Evolutionary conservation across 1,284 basidiomycete species (phyloP), one percentile per base, ranked within the genome.

Genomic region (Sanguinoderma infundibulare): DNA sequence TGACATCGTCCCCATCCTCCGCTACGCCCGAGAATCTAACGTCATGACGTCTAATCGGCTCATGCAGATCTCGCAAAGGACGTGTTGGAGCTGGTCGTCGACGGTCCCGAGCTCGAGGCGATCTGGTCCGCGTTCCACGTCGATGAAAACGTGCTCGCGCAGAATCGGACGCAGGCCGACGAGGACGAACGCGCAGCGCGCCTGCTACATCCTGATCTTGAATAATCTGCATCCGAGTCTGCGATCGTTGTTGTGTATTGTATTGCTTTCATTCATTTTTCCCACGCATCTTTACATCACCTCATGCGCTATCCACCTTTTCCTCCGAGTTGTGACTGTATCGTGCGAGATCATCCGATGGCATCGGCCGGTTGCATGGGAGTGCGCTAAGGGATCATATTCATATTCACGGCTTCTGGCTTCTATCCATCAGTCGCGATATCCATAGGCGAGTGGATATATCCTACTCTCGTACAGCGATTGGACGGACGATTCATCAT

Each of bases 81-180:
- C 35, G 53, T 72, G n/a, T 52, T 74, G 10, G 72, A 73, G 50
- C 52, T 69, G 24, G 64, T 70, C n/a, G 61, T 71, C 14, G 71
- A 70, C 39, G 69, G 69, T 7, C 70, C 72, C 15, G 72, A 74
- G 57, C 51, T 71, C 5, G 72, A 74, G 59, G 42, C 65, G 40
- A 70, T 67, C 57, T 71, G 60, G 66, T 56, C 57, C 20, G 65
- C 58, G 47, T 64, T 65, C 59, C 72, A 74, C 30, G 38, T 54
- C 15, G 53, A 44, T 26, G 53, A 54, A 24, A 39, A 42, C 28
- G 38, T 32, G 7, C 39, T 39, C 17, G 39, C 17, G 39, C 53
- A 39, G 17, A 22, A 17, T 9, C 35, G 6, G n/a, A 42, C 53
- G n/a, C 53, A 32, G 30, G n/a, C 53, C 6, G 39, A 32, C 26